A percentile compares a stretch with the other conserved stretches of the same genome.
phyloP scores from a whole-genome alignment of 2,329 filamentous ascomycete species.

The Chlorencoelia australis region DNA sequence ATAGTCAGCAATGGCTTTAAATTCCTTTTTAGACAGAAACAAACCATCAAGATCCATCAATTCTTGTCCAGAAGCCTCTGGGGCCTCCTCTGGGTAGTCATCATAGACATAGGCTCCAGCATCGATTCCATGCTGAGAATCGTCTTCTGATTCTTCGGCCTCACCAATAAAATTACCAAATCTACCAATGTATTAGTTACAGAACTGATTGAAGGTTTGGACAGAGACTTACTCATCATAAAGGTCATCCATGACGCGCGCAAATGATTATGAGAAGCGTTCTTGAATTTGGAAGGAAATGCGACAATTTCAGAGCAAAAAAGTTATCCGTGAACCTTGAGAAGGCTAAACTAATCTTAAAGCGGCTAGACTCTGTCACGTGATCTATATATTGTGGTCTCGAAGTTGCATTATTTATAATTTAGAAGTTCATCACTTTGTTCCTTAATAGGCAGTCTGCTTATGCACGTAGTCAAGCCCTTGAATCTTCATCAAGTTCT shows the following conservation, averaged over 20 bases:
- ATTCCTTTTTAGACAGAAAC: slow-evolving; percentile 14
- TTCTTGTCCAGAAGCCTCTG: slow-evolving; percentile 61
- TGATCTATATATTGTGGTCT: too few relatives aligned
- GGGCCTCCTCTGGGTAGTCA: slow-evolving; percentile 53
- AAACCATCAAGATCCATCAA: slow-evolving; percentile 86
- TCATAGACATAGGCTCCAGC: slow-evolving; percentile 74
- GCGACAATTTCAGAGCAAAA: too few relatives aligned
- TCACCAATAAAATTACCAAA: slow-evolving; percentile 99
- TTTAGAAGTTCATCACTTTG: too few relatives aligned
- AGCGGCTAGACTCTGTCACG: too few relatives aligned
- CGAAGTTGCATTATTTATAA: too few relatives aligned
- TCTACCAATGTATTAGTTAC: slow-evolving; percentile 36
- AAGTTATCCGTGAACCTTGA: too few relatives aligned
- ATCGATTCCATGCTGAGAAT: slow-evolving; percentile 67
- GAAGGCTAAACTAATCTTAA: too few relatives aligned
- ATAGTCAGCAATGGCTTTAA: slow-evolving; percentile 19
- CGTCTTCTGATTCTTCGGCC: slow-evolving; percentile 77
- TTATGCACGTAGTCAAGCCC: too few relatives aligned
- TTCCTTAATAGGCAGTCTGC: too few relatives aligned
- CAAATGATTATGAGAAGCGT: too few relatives aligned
- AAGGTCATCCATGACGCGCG: slow-evolving; percentile 95
- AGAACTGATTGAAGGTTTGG: background rate
- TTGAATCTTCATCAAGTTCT: too few relatives aligned
- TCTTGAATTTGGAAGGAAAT: too few relatives aligned
- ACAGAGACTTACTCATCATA: slow-evolving; percentile 70